Conservation (phyloP, 805 yeast genomes). For the Myxozyma udenii region DNA sequence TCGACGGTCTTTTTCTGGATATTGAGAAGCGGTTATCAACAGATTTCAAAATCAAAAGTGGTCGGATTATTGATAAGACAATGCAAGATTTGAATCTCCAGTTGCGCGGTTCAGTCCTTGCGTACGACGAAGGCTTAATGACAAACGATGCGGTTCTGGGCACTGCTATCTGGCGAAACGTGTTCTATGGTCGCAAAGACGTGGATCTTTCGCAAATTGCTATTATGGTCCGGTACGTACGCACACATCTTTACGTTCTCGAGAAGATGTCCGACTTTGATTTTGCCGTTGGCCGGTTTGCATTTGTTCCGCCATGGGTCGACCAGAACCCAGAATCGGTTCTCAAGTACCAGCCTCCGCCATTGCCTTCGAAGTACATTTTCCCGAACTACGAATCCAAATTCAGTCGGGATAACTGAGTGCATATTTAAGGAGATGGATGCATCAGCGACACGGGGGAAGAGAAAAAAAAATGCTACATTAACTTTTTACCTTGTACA, state of each 20-base stretch:
- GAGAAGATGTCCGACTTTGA: slow-evolving; percentile 85
- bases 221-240: slow-evolving; percentile 82
- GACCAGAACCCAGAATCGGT: slow-evolving; percentile 52
- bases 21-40: slow-evolving; percentile 81
- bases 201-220: slow-evolving; percentile 81
- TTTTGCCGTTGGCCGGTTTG: slow-evolving; percentile 86
- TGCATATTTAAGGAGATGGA: background rate
- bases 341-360: slow-evolving; percentile 22
- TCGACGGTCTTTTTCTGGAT: slow-evolving; percentile 85
- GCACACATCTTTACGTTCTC: slow-evolving; percentile 84
- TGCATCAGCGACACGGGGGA: background rate
- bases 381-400: slow-evolving; percentile 28
- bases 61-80: slow-evolving; percentile 78
- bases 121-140: slow-evolving; percentile 89
- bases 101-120: slow-evolving; percentile 80
- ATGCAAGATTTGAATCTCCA: slow-evolving; percentile 88
- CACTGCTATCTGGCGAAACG: slow-evolving; percentile 58
- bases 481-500: too few relatives aligned
- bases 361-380: slow-evolving; percentile 18
- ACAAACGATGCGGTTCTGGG: slow-evolving; percentile 56
- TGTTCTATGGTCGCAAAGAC: slow-evolving; percentile 72
- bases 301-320: slow-evolving; percentile 77
- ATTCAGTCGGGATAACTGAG: slow-evolving; percentile 9
- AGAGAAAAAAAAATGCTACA: too few relatives aligned
- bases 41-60: slow-evolving; percentile 80